Base-by-base conservation (phyloP, 2,329 filamentous ascomycete species). In the Penicillium brasilianum region DNA sequence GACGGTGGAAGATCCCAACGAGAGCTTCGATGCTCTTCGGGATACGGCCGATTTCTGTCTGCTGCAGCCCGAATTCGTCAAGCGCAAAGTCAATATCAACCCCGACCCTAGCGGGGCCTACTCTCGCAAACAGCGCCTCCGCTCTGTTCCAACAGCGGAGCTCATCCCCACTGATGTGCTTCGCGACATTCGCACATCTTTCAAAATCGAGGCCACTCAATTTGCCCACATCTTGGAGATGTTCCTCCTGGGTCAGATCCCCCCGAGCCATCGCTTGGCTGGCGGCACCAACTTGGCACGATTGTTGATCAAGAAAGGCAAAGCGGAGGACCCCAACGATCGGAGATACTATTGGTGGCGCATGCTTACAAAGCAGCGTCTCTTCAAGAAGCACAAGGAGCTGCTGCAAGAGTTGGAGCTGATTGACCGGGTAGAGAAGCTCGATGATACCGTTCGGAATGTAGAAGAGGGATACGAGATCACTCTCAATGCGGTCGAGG, bases 1-100 rank as follows among this genome's bases (percentile, higher is more conserved):
- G 70, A 96, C 93, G 0, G 89, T 99, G 6, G 95, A 99, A 78
- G 94, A 98, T 63, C 96, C 95, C 0, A 98, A 87, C 68, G 87
- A 89, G 73, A 83, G 82, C 28, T 89, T 89, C 65, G 87, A 89
- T 67, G 85, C 85, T 54, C 83, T 89, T 67, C 85, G 87, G 59
- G 87, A 89, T 71, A 83, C 82, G 62, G 83, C 84, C 69, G 87
- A 89, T 71, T 84, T 87, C 62, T 79, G 81, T 25, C 80, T 84
- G 60, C 80, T 89, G 16, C 82, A 81, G 57, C 78, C 79, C 6
- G 78, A 85, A 61, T 81, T 84, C 51, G 68, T 78, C 16, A 82
- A 82, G 63, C 73, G 79, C 41, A 73, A 79, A 1, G 74, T 86
- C 48, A 77, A 77, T 57, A 80, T 85, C 63, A 80, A 84, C 65